Conservation (phyloP, 106 monocot species). For the Cymbidium sinense region DNA sequence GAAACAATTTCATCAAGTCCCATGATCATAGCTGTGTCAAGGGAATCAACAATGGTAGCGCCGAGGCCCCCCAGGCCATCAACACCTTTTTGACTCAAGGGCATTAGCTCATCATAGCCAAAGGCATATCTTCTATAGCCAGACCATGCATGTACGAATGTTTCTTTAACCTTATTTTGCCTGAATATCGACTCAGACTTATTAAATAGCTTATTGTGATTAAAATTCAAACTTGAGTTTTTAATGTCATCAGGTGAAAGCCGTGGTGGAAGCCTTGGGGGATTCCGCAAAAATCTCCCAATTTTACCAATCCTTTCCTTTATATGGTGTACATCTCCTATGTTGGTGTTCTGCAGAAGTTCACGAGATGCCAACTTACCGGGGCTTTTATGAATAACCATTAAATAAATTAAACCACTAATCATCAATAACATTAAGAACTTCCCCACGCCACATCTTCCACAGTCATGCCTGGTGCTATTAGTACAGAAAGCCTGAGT, state of each 20-base stretch:
- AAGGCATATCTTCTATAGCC: slow-evolving; percentile 69
- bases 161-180: slow-evolving; percentile 71
- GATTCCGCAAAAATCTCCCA: slow-evolving; percentile 47
- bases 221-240: slow-evolving; percentile 24
- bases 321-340: slow-evolving; percentile 14
- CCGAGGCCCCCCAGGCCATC: slow-evolving; percentile 92
- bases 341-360: slow-evolving; percentile 2
- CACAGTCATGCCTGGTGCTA: slow-evolving; percentile 27
- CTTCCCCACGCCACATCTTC: slow-evolving; percentile 56
- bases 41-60: slow-evolving; percentile 77
- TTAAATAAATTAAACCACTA: slow-evolving; percentile 48
- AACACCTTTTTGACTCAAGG: slow-evolving; percentile 54
- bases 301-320: slow-evolving; percentile 17
- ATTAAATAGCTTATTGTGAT: slow-evolving; percentile 9
- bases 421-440: slow-evolving; percentile 68
- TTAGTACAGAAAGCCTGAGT: slow-evolving; percentile 42
- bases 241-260: slow-evolving; percentile 60
- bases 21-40: slow-evolving; percentile 96
- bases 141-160: slow-evolving; percentile 92
- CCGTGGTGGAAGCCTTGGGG: slow-evolving; percentile 67
- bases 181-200: slow-evolving; percentile 38
- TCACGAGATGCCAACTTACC: slow-evolving; percentile 20
- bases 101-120: slow-evolving; percentile 97
- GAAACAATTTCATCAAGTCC: slow-evolving; percentile 57
- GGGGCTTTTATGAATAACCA: slow-evolving; percentile 28